Evolutionary conservation across 129 eudicot species (phyloP), one percentile per base, ranked within the genome.

Genomic region (Lactuca saligna): DNA sequence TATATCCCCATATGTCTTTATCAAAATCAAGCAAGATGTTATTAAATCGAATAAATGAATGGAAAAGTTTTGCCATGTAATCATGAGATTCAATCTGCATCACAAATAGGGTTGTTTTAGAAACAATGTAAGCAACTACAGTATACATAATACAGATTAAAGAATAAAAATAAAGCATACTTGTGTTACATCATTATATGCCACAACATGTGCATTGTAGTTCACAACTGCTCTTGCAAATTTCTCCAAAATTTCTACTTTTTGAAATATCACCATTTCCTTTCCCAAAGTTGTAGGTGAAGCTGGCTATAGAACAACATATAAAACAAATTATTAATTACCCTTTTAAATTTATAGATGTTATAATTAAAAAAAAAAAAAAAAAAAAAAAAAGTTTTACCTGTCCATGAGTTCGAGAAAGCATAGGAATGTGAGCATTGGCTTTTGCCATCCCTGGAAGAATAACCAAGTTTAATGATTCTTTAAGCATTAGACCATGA

Each of bases 401-500:
- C 95, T 93, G 99, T 70, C 97, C 97, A 80, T 93, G 99, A 72
- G 99, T 93, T 49, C 97, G 92, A 80, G 97, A 93, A 72, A 93
- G 95, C 97, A 93, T 93, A 57, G 97, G 88, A 72, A 87, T 14
- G 7, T 81, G 73, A 48, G 92, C 97, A 75, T 82, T 61, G 72
- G 81, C 84, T 61, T 83, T 79, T 13, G 96, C 95, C 88, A 93
- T 85, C 67, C 53, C 60, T 9, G 95, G 99, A 39, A 89, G 70
- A 59, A 93, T 62, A 41, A 83, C 90, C 8, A 68, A 71, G 50
- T 80, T 65, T 71, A 93, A 57, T 54, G 95, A 85, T 67, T 80
- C 95, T 78, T 87, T 89, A 68, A 93, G 90, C 95, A 89, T 93
- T 78, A 93, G 65, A 51, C 88, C 97, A 78, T 93, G 90, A 42